phyloP scores from a whole-genome alignment of 2,329 filamentous ascomycete species.

The Cercospora beticola region DNA sequence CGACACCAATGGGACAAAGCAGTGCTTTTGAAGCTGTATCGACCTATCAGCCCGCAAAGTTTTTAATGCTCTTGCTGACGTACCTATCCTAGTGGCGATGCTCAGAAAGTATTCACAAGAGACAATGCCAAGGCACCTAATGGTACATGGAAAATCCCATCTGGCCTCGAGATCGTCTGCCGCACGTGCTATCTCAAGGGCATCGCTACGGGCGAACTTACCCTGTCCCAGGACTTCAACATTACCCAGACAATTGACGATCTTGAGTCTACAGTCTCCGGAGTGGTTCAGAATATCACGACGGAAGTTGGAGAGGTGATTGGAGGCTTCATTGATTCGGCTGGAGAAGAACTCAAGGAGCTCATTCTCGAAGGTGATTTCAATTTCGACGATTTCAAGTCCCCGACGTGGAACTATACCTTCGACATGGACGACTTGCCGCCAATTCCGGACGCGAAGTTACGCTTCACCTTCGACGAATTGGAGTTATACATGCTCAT shows the following conservation, averaged over 20 bases:
- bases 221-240: not conserved
- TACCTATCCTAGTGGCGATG: not conserved
- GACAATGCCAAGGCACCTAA: not conserved
- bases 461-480: not conserved
- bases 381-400: not conserved
- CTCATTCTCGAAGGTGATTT: not conserved
- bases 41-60: not conserved
- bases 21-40: not conserved
- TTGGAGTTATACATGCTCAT: not conserved
- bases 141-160: not conserved
- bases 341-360: not conserved
- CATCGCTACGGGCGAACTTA: not conserved
- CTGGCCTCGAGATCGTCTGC: not conserved
- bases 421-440: not conserved
- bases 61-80: not conserved
- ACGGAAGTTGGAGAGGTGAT: not conserved
- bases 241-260: not conserved
- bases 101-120: not conserved
- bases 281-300: not conserved
- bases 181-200: not conserved
- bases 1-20: not conserved
- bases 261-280: not conserved
- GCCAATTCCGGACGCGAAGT: not conserved
- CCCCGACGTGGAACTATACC: not conserved
- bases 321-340: not conserved